Percentiles rank a stretch among this genome's conserved stretches.
These are phyloP conservation scores for Tylopilus orsonianus DNA, from an alignment of 1,284 basidiomycete species.

Conservation along the genomic window DNA sequence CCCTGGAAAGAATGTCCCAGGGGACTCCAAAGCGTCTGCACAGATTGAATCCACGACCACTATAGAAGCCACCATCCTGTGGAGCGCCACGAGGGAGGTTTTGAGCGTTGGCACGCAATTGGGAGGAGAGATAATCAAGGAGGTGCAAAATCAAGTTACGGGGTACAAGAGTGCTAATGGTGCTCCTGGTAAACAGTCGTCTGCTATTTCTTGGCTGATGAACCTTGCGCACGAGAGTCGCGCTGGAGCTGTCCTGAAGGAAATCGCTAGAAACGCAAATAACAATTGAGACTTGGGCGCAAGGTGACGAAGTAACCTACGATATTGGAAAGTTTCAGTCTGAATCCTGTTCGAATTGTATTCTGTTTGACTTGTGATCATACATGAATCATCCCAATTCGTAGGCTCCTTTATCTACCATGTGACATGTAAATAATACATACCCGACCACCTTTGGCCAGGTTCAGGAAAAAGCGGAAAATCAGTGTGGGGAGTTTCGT, in stretches of 20 bases:
- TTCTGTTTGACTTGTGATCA: background rate
- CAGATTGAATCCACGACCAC: slow-evolving; percentile 7
- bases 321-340: background rate
- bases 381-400: background rate
- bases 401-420: background rate
- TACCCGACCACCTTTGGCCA: background rate
- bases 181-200: slow-evolving; percentile 17
- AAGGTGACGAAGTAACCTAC: background rate
- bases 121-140: slow-evolving; percentile 25
- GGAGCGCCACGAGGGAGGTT: slow-evolving; percentile 20
- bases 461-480: background rate
- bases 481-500: background rate
- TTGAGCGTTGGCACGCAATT: slow-evolving; percentile 15
- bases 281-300: background rate
- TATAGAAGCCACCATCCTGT: slow-evolving; percentile 8
- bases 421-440: background rate
- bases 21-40: slow-evolving; percentile 10
- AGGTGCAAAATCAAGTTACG: slow-evolving; percentile 18
- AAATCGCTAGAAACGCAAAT: slow-evolving; percentile 9
- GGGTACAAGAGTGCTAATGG: slow-evolving; percentile 11
- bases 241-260: slow-evolving; percentile 23
- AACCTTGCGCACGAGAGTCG: slow-evolving; percentile 28
- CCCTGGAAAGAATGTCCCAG: slow-evolving; percentile 18
- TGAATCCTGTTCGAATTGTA: background rate
- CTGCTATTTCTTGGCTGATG: slow-evolving; percentile 26